Base-by-base conservation (phyloP, 495 filamentous ascomycete genomes). In the Talaromyces thailandensis region DNA sequence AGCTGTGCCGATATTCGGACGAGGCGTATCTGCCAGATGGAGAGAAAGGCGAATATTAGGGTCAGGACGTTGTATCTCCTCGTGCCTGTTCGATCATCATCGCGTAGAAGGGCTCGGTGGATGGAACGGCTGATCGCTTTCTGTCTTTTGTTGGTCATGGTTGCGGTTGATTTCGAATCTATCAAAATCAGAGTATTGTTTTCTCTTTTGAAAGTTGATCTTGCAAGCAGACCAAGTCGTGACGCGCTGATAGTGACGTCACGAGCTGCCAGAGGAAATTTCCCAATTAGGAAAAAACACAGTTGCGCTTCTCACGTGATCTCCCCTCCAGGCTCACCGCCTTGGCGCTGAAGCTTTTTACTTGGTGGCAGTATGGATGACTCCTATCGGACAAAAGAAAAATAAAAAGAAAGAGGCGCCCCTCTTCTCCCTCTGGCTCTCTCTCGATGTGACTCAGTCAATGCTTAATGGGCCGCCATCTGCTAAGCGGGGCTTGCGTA, bases 401-500 rank as follows among this genome's bases (percentile, higher is more conserved):
- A 57, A 37, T 37, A 29, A 45, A 61, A 61, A 69, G 74, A 78
- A 74, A 72, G 67, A 68, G 65, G 62, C 62, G 66, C 68, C 70
- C 66, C 64, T 67, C 63, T 53, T 51, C 16, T 28, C 26, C 21
- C 45, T 23, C 45, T 11, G n/a, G 16, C 45, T 26, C 51, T 55
- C 51, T 55, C 51, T 55, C n/a, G 16, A 28, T 6, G 55, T 57
- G 55, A 57, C 28, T 57, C 55, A 57, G 25, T 52, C 48, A 56
- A 24, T n/a, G 24, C 59, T 51, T 48, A 60, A 78, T 78, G 76
- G 71, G 76, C 75, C 77, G 68, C 60, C 64, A 60, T 73, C 65
- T 75, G 64, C 57, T 76, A 69, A 76, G 74, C 76, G 75, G 77
- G 74, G 75, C 74, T 62, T 71, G 70, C 69, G 71, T 67, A 70